Percentiles rank a stretch among this genome's conserved stretches.
Conservation (phyloP, 768 basidiomycete species). For the Arthromyces matolae region DNA sequence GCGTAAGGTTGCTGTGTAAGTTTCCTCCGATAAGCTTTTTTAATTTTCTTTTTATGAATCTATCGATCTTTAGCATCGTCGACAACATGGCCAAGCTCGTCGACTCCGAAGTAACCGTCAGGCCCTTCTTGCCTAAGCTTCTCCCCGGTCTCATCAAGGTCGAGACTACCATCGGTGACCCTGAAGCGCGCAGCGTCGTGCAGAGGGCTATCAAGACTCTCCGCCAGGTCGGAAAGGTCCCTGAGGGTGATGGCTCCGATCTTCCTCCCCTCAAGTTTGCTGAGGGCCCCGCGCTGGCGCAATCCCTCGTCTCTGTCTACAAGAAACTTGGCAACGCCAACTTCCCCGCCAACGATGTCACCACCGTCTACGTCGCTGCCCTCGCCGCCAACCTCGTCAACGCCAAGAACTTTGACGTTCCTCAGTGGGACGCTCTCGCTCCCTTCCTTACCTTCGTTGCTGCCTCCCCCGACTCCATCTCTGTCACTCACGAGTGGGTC, state of each 20-base stretch:
- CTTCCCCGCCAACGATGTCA: slow-evolving; percentile 53
- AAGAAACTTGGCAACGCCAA: slow-evolving; percentile 69
- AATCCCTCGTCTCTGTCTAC: slow-evolving; percentile 72
- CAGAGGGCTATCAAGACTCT: slow-evolving; percentile 92
- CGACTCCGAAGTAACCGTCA: slow-evolving; percentile 90
- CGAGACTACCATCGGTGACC: slow-evolving; percentile 92
- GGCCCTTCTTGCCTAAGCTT: slow-evolving; percentile 94
- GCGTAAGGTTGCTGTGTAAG: slow-evolving; percentile 95
- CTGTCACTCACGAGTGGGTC: slow-evolving; percentile 79
- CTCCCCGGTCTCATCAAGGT: slow-evolving; percentile 96
- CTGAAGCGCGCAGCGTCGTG: slow-evolving; percentile 93
- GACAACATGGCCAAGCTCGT: slow-evolving; percentile 99
- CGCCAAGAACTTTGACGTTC: slow-evolving; percentile 86
- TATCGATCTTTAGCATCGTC: slow-evolving; percentile 59
- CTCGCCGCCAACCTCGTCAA: slow-evolving; percentile 88
- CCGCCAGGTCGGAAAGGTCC: slow-evolving; percentile 91
- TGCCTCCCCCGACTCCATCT: slow-evolving; percentile 58
- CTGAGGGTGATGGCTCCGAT: slow-evolving; percentile 85
- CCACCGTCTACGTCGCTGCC: slow-evolving; percentile 65
- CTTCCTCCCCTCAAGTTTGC: slow-evolving; percentile 80
- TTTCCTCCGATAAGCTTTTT: slow-evolving; percentile 15
- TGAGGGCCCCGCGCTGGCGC: slow-evolving; percentile 63
- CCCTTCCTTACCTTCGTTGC: slow-evolving; percentile 71
- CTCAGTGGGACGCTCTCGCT: slow-evolving; percentile 81
- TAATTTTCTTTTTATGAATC: slow-evolving; percentile 16